A percentile compares a stretch with the other conserved stretches of the same genome.
These are phyloP conservation scores for Peronospora tabacina DNA, from an alignment of 352 stramenopile genomes.

Conservation along the genomic window DNA sequence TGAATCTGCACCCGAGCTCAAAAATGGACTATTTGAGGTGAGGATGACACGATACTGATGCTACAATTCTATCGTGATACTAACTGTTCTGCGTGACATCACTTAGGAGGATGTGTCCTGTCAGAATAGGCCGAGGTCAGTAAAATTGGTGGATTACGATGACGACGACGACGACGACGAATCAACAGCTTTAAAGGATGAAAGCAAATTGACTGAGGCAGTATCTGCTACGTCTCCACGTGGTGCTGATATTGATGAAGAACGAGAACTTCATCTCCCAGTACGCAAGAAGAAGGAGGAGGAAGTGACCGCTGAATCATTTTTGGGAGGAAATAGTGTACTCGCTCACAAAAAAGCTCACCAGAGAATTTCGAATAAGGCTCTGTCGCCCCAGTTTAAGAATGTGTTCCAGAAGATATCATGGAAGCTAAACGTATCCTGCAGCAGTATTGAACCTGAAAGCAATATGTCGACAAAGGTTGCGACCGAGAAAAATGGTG, in stretches of 20 bases:
- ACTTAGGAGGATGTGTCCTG: slow-evolving; percentile 39
- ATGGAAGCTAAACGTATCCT: slow-evolving; percentile 38
- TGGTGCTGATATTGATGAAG: slow-evolving; percentile 18
- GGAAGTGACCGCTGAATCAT: slow-evolving; percentile 36
- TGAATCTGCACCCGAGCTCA: slow-evolving; percentile 32
- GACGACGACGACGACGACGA: slow-evolving; percentile 48
- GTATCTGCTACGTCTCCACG: slow-evolving; percentile 8
- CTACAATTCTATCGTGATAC: not conserved
- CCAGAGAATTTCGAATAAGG: slow-evolving; percentile 27
- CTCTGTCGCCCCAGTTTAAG: slow-evolving; percentile 55
- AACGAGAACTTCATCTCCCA: slow-evolving; percentile 55
- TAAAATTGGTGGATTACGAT: slow-evolving; percentile 69
- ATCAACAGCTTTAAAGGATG: slow-evolving; percentile 22
- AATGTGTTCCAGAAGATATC: slow-evolving; percentile 76
- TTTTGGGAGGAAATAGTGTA: slow-evolving; percentile 40
- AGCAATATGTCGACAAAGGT: slow-evolving; percentile 7
- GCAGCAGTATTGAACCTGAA: slow-evolving; percentile 12
- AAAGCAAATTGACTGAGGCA: slow-evolving; percentile 27
- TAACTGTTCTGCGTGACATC: slow-evolving; percentile 7
- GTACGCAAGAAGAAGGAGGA: slow-evolving; percentile 52
- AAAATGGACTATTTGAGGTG: slow-evolving; percentile 45
- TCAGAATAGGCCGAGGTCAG: slow-evolving; percentile 32
- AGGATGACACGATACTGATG: not conserved
- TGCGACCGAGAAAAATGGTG: slow-evolving; percentile 2
- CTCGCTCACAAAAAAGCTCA: slow-evolving; percentile 42